Base-by-base conservation (phyloP, 192 early-diverging fungal species). In the Rhizophagus prolifer region DNA sequence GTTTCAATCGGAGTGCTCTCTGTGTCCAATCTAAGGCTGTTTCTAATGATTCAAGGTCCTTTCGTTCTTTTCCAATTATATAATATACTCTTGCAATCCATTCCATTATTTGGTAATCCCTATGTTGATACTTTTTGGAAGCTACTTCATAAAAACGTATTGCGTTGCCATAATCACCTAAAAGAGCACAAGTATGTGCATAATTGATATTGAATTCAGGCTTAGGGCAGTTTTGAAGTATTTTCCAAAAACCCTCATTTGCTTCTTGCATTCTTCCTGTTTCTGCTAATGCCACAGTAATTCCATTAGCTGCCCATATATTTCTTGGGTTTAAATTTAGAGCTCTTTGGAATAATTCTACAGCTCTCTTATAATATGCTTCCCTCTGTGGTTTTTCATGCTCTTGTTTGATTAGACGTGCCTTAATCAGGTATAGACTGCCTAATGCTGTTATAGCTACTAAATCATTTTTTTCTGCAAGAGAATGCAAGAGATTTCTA, bases 211-310 rank as follows among this genome's bases (percentile, higher is more conserved):
- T 46, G 23, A 69, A 31, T 38, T 69, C 67, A 21, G 67, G 64
- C 31, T 44, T 44, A 12, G 67, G 67, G 23, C 41, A 44, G 26
- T 23, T 89, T 64, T 91, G 87, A 28, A 19, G 10, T 46, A 69
- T 9, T 12, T 38, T 69, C 21, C 83, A 88, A 78, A 95, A 93
- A 8, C 93, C 78, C 16, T 85, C 86, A 1, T 85, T 80, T 1
- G 95, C 94, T 10, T 92, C 90, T 7, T 82, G 75, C 10, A 87
- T 78, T 38, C 82, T 76, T 0, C 89, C 91, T 16, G 82, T 83
- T 78, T 95, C 95, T 68, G 93, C 94, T 71, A 96, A 78, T 7
- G 91, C 87, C 62, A 97, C 94, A 7, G 92, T 95, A 38, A 95
- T 84, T 23, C 97, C 97, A 61, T 94, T 91, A 0, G 92, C 93